Conservation (phyloP, 805 yeast species). For the Candida insectorum region DNA sequence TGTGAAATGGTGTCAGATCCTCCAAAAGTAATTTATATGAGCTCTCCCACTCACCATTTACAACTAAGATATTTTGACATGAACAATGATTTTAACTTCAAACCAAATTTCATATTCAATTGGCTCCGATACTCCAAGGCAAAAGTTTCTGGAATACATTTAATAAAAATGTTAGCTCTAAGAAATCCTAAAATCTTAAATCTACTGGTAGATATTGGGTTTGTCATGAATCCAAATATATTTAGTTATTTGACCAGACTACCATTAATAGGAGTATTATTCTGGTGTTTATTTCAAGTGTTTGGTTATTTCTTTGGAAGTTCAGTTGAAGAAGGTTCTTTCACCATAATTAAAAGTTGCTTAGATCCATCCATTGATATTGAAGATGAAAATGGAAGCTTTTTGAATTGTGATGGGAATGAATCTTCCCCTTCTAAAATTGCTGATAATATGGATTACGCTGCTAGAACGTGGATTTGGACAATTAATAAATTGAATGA, state of each 20-base stretch:
- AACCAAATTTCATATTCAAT: slow-evolving; percentile 67
- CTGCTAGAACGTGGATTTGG: slow-evolving; percentile 78
- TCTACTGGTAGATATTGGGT: slow-evolving; percentile 76
- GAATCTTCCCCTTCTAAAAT: slow-evolving; percentile 49
- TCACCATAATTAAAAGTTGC: slow-evolving; percentile 61
- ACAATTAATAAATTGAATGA: slow-evolving; percentile 20
- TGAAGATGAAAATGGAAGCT: slow-evolving; percentile 66
- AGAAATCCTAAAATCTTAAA: slow-evolving; percentile 64
- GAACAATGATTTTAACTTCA: slow-evolving; percentile 47
- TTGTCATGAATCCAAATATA: slow-evolving; percentile 77
- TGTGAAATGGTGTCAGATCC: slow-evolving; percentile 24
- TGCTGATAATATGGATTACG: slow-evolving; percentile 55
- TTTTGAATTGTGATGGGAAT: slow-evolving; percentile 60
- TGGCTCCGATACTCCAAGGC: slow-evolving; percentile 78
- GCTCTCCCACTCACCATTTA: slow-evolving; percentile 64
- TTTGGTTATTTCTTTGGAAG: slow-evolving; percentile 71
- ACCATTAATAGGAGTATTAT: slow-evolving; percentile 72
- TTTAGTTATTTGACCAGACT: slow-evolving; percentile 75
- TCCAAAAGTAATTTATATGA: slow-evolving; percentile 60
- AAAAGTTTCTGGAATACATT: slow-evolving; percentile 75
- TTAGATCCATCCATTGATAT: slow-evolving; percentile 47
- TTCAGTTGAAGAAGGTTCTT: slow-evolving; percentile 66
- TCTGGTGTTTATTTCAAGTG: slow-evolving; percentile 68
- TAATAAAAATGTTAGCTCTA: slow-evolving; percentile 58
- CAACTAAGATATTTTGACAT: slow-evolving; percentile 47